Base-by-base conservation (phyloP, 2,329 filamentous ascomycete species). In the Fusarium caatingaense region DNA sequence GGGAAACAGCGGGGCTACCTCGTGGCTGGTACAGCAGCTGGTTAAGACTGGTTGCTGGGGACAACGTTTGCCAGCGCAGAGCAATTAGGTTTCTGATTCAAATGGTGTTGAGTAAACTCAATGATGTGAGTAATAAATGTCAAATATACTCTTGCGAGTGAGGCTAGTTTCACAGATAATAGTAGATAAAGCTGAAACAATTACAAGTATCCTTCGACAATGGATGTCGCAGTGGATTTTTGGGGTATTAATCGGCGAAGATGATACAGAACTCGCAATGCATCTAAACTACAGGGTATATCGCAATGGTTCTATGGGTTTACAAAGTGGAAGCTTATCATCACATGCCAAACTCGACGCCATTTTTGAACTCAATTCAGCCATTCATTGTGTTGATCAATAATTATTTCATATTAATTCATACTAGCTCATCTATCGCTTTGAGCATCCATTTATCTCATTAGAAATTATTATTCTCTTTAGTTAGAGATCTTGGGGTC, bases 401-500 rank as follows among this genome's bases (percentile, higher is more conserved):
- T 57, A 68, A 34, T 49, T 44, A 54, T 57, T 18, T 65, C 41
- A 27, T 71, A 71, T 70, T 64, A 66, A 62, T 72, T 72, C 68
- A 66, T 72, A 50, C 48, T 34, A 23, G 46, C 60, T 63, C 67
- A 51, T 51, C 56, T 16, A 44, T 68, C 46, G 34, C 28, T 45
- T 21, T 42, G 56, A 56, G 64, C 53, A 27, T 60, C 30, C 57
- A 46, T 69, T 40, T 30, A 50, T 49, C 56, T 68, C 55, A 67
- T 67, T 56, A 57, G 42, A 56, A n/a, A 51, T 56, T 53, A 23
- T 46, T n/a, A 23, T 9, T 55, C 47, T 30, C 44, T 41, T 59
- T 78, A 81, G 75, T 81, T 79, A 65, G 80, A 81, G 64, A 74
- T 70, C 75, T 81, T 81, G 25, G 67, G 48, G 44, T 69, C 60